Evolutionary conservation across 345 rosid genomes (phyloP).

Genomic region (Corymbia maculata): DNA sequence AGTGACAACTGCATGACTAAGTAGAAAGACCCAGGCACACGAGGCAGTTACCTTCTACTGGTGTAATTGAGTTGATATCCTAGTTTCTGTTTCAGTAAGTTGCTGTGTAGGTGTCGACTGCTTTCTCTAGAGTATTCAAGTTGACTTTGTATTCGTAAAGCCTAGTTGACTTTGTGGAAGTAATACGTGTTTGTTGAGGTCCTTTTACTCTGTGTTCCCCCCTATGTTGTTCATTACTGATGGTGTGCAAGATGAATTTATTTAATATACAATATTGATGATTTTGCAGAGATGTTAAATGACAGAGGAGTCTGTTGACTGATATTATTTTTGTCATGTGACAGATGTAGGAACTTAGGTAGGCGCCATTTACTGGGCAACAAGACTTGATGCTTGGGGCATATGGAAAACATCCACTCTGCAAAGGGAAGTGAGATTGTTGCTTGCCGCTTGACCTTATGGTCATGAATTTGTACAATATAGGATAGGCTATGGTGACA

Average conservation of each 20-base stretch:
- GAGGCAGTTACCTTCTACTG: background rate
- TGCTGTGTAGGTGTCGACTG: background rate
- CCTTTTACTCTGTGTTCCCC: background rate
- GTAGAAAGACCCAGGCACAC: background rate
- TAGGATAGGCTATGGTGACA: slow-evolving; percentile 12
- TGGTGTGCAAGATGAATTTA: background rate
- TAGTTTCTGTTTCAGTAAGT: background rate
- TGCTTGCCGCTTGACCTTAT: slow-evolving; percentile 1
- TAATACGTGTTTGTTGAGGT: background rate
- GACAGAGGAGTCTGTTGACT: background rate
- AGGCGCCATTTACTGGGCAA: background rate
- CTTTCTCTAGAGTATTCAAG: background rate
- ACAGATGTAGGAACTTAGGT: background rate
- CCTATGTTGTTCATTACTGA: background rate
- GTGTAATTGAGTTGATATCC: background rate
- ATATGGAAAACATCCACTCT: background rate
- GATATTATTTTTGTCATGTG: background rate
- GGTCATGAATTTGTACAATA: slow-evolving; percentile 29
- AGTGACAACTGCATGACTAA: background rate
- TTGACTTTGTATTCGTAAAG: background rate
- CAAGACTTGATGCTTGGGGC: background rate
- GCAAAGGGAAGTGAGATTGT: background rate
- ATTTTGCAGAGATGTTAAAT: background rate
- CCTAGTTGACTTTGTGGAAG: background rate
- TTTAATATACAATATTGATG: background rate